phyloP scores from a whole-genome alignment of 2,329 filamentous ascomycete species.

The Akanthomyces uredinophilus region DNA sequence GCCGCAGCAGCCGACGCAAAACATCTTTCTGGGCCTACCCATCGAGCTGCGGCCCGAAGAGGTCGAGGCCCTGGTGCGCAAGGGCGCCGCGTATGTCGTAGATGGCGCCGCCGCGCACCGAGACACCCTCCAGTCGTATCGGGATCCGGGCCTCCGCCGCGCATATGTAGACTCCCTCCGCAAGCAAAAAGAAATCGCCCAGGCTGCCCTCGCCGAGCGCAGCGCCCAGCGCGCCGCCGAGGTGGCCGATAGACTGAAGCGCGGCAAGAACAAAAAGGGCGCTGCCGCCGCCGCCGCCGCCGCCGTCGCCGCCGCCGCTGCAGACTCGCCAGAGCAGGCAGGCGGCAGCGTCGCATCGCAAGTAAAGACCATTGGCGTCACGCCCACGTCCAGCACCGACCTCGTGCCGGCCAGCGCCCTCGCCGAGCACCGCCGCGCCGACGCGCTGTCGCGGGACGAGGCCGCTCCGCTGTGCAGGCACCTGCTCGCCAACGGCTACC shows the following conservation, averaged over 20 bases:
- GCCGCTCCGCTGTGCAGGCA: conserved; percentile 65
- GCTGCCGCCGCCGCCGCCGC: neutral
- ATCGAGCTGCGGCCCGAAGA: conserved; percentile 90
- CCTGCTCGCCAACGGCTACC: conserved; percentile 75
- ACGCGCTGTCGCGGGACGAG: conserved; percentile 18
- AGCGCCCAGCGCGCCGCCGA: conserved; percentile 32
- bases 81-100: conserved; percentile 70
- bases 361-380: conserved; percentile 25
- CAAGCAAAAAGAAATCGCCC: conserved; percentile 37
- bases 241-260: conserved; percentile 22
- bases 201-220: conserved; percentile 35
- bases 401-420: conserved; percentile 23
- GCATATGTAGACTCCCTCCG: conserved; percentile 58
- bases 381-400: conserved; percentile 31
- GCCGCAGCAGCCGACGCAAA: conserved; percentile 90
- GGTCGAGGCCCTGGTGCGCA: conserved; percentile 72
- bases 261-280: conserved; percentile 18
- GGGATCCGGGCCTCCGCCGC: conserved; percentile 48
- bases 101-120: conserved; percentile 73
- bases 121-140: conserved; percentile 53
- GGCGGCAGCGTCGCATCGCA: neutral
- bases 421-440: conserved; percentile 13
- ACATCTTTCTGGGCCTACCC: conserved; percentile 84
- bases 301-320: neutral
- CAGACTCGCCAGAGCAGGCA: neutral